These are phyloP conservation scores for Dendrostoma leiphaemia DNA, from an alignment of 2,329 filamentous ascomycete genomes.

Conservation along the genomic window DNA sequence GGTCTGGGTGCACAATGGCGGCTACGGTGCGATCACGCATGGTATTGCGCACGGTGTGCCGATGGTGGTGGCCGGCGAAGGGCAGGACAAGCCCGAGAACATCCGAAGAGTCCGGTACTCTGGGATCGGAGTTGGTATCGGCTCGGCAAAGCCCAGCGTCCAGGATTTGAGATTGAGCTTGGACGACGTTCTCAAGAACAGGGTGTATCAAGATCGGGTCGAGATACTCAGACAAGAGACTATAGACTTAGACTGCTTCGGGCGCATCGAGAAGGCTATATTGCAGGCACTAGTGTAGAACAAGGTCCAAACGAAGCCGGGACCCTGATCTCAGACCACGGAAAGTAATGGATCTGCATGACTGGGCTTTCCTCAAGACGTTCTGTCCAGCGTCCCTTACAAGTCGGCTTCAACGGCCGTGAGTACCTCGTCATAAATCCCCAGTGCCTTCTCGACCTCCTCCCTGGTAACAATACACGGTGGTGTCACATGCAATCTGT, in stretches of 20 bases:
- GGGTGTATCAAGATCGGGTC: slow-evolving; percentile 22
- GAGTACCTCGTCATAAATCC: slow-evolving; percentile 15
- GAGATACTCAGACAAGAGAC: slow-evolving; percentile 28
- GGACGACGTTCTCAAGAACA: slow-evolving; percentile 26
- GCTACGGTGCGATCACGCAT: slow-evolving; percentile 39
- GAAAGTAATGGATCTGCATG: neutral
- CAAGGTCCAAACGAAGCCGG: neutral
- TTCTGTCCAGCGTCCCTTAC: neutral
- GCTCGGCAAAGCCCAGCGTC: slow-evolving; percentile 24
- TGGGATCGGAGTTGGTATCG: slow-evolving; percentile 33
- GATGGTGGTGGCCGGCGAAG: slow-evolving; percentile 39
- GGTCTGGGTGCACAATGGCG: slow-evolving; percentile 39
- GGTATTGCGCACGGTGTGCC: slow-evolving; percentile 38
- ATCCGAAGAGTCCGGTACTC: slow-evolving; percentile 31
- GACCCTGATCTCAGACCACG: neutral
- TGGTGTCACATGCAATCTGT: slow-evolving; percentile 15
- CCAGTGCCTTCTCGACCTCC: slow-evolving; percentile 14
- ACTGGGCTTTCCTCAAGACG: too few relatives aligned
- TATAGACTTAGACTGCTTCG: slow-evolving; percentile 29
- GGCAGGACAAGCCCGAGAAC: slow-evolving; percentile 41
- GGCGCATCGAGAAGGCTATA: slow-evolving; percentile 25
- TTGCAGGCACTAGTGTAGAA: neutral
- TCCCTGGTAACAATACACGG: slow-evolving; percentile 11
- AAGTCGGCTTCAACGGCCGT: slow-evolving; percentile 3
- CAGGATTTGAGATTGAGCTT: slow-evolving; percentile 29